These are phyloP conservation scores for Rickenella mellea DNA, from an alignment of 768 basidiomycete genomes.

Conservation along the genomic window DNA sequence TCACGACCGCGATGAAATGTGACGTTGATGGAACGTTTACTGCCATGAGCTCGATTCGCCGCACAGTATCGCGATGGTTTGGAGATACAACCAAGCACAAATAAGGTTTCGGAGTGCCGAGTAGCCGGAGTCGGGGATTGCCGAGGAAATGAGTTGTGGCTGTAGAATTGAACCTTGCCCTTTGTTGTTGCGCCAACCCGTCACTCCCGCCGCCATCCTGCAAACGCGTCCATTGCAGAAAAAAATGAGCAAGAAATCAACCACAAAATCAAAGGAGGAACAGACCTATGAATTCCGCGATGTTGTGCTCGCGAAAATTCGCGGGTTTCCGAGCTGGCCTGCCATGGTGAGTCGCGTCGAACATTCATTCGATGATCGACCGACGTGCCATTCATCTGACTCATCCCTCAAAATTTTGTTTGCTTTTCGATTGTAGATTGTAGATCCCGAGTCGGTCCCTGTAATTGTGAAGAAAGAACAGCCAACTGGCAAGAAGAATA, in stretches of 20 bases:
- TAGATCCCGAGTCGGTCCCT: constrained; percentile 64
- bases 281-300: constrained; percentile 64
- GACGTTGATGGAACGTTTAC: too few relatives aligned
- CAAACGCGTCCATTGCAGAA: constrained; percentile 13
- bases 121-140: too few relatives aligned
- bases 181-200: too few relatives aligned
- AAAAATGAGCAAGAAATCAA: constrained; percentile 10
- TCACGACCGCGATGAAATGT: too few relatives aligned
- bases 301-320: constrained; percentile 85
- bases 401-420: constrained; percentile 1
- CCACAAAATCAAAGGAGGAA: constrained; percentile 25
- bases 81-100: too few relatives aligned
- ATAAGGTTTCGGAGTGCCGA: too few relatives aligned
- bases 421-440: constrained; percentile 67
- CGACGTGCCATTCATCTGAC: neutral
- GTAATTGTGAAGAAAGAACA: constrained; percentile 55
- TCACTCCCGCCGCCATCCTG: too few relatives aligned
- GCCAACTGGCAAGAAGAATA: constrained; percentile 62
- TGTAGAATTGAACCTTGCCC: too few relatives aligned
- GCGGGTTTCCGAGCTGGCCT: constrained; percentile 94
- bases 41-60: too few relatives aligned
- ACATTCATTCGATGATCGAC: too few relatives aligned
- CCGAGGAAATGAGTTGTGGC: too few relatives aligned
- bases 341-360: constrained; percentile 63
- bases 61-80: too few relatives aligned